A percentile compares a stretch with the other conserved stretches of the same genome.
phyloP scores from a whole-genome alignment of 106 monocot species.

The Dendrobium catenatum region DNA sequence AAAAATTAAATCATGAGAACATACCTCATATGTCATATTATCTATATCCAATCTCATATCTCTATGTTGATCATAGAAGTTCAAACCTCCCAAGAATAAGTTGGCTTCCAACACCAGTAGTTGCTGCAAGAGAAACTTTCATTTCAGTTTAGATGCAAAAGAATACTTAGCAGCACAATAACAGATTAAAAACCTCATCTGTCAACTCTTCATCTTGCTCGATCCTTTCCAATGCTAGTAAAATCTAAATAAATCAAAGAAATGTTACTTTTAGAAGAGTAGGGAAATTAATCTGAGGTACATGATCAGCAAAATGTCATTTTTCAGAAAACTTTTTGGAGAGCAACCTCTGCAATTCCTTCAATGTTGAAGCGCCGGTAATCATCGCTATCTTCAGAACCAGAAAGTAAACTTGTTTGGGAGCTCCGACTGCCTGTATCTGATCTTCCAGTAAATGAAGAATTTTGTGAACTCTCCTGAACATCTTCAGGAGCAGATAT shows the following conservation, averaged over 20 bases:
- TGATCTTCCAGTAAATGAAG: constrained; percentile 16
- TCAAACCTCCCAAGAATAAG: constrained; percentile 40
- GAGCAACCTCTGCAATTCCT: constrained; percentile 51
- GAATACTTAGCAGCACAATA: not conserved
- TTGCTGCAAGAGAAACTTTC: constrained; percentile 39
- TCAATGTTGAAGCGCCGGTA: constrained; percentile 22
- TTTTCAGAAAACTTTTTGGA: not conserved
- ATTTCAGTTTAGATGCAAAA: not conserved
- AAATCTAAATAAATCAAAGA: constrained; percentile 30
- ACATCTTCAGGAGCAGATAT: constrained; percentile 13
- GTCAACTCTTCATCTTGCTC: constrained; percentile 49
- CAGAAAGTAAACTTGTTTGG: constrained; percentile 15
- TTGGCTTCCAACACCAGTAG: constrained; percentile 50
- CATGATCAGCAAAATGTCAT: constrained; percentile 1
- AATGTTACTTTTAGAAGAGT: not conserved
- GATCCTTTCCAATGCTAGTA: constrained; percentile 58
- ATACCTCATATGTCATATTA: constrained; percentile 91
- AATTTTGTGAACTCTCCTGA: constrained; percentile 16
- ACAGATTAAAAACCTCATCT: constrained; percentile 42
- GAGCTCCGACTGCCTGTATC: constrained; percentile 14
- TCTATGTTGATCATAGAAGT: constrained; percentile 63
- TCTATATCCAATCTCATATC: constrained; percentile 96
- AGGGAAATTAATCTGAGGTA: not conserved
- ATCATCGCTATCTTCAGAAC: constrained; percentile 24
- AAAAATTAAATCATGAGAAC: not conserved